Conservation (phyloP, 176 grass and related monocot species). For the Phoenix roebelenii region DNA sequence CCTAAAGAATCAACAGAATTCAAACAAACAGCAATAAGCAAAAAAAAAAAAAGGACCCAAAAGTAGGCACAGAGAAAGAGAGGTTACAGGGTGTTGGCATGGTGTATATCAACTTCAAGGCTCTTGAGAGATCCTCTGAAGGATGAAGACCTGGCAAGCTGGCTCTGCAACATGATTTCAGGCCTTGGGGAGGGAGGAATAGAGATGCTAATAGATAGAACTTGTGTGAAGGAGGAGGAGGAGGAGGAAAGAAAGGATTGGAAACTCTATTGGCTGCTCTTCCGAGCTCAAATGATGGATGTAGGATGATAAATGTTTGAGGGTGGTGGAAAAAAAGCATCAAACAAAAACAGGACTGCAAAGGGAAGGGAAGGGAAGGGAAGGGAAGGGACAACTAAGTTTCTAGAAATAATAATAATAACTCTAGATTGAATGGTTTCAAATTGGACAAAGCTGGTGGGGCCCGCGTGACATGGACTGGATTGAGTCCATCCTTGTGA, state of each 20-base stretch:
- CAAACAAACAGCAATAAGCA: too few species aligned
- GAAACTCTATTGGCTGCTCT: constrained; percentile 13
- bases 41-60: too few species aligned
- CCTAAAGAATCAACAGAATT: background rate
- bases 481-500: too few species aligned
- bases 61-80: constrained; percentile 1
- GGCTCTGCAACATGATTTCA: constrained; percentile 62
- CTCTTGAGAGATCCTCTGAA: constrained; percentile 91
- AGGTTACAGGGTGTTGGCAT: constrained; percentile 91
- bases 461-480: background rate
- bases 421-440: background rate
- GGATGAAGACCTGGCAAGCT: constrained; percentile 55
- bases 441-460: constrained; percentile 3
- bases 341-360: background rate
- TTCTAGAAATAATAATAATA: background rate
- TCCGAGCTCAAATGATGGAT: background rate
- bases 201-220: constrained; percentile 1
- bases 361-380: background rate
- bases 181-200: constrained; percentile 5
- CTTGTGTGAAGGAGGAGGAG: constrained; percentile 4
- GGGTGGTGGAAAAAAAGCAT: background rate
- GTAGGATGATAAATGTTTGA: background rate
- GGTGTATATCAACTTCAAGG: constrained; percentile 93
- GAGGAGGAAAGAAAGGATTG: constrained; percentile 21
- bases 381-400: background rate